Evolutionary conservation across 2,329 filamentous ascomycete genomes (phyloP).

Genomic region (Teratosphaeria gauchensis): DNA sequence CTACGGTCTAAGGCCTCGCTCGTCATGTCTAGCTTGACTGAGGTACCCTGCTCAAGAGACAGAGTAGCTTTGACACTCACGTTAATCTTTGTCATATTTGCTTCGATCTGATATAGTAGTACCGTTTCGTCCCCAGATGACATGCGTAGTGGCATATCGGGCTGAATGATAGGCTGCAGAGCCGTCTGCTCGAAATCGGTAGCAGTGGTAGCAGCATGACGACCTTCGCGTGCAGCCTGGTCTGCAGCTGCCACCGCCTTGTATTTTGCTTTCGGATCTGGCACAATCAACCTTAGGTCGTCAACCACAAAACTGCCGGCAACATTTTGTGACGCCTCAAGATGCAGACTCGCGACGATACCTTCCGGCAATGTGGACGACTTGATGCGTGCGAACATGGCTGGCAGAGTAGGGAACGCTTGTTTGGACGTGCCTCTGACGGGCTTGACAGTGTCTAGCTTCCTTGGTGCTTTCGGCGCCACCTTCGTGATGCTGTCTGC

Average conservation of each 20-base stretch:
- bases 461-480: conserved; percentile 52
- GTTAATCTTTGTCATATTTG: not conserved
- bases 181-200: not conserved
- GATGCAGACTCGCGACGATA: conserved; percentile 18
- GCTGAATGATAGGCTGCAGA: not conserved
- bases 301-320: conserved; percentile 44
- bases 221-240: not conserved
- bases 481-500: conserved; percentile 66
- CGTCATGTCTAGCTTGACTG: conserved; percentile 10
- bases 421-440: conserved; percentile 56
- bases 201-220: not conserved
- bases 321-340: conserved; percentile 20
- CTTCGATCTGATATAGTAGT: conserved; percentile 50
- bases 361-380: conserved; percentile 52
- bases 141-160: conserved; percentile 10
- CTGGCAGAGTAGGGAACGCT: conserved; percentile 55
- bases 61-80: conserved; percentile 1
- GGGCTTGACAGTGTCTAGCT: conserved; percentile 52
- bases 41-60: conserved; percentile 12
- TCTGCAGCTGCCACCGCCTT: not conserved
- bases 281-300: conserved; percentile 47
- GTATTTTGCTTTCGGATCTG: conserved; percentile 35
- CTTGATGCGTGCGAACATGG: conserved; percentile 61
- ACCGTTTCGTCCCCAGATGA: conserved; percentile 65
- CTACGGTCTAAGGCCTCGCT: not conserved